Conservation (phyloP, 495 filamentous ascomycete genomes). For the Penicillium verhagenii region DNA sequence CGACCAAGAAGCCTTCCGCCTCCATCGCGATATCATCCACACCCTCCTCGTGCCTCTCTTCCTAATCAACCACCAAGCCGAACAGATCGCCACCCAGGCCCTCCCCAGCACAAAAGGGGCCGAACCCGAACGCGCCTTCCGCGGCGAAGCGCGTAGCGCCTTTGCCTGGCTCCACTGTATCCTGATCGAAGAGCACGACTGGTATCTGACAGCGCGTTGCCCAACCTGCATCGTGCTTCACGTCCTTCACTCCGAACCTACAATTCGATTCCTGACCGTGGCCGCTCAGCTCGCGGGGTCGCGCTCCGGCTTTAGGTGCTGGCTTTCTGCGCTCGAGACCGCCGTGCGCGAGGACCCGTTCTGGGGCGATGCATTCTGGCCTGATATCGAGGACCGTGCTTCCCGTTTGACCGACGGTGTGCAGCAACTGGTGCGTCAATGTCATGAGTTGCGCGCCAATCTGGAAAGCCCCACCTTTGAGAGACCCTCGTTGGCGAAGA, state of each 20-base stretch:
- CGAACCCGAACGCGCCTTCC: constrained; percentile 59
- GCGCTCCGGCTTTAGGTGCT: constrained; percentile 52
- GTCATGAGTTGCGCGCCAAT: constrained; percentile 43
- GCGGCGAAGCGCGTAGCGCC: constrained; percentile 56
- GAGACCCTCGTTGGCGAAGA: constrained; percentile 23
- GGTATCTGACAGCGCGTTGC: constrained; percentile 57
- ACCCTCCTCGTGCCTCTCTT: constrained; percentile 58
- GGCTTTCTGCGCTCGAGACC: constrained; percentile 51
- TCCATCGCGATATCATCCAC: constrained; percentile 63
- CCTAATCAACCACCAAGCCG: constrained; percentile 54
- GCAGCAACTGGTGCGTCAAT: constrained; percentile 54
- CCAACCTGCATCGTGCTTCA: constrained; percentile 56
- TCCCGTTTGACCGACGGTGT: constrained; percentile 50
- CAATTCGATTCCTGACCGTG: constrained; percentile 56
- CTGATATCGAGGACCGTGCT: constrained; percentile 53
- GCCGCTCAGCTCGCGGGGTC: constrained; percentile 52
- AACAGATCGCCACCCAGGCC: constrained; percentile 46
- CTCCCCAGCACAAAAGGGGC: constrained; percentile 45
- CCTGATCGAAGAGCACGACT: constrained; percentile 56
- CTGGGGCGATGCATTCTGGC: constrained; percentile 57
- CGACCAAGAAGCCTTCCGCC: constrained; percentile 48
- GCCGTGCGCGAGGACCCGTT: constrained; percentile 56
- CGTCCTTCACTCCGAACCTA: constrained; percentile 56
- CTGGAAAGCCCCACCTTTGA: constrained; percentile 26
- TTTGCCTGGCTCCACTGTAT: constrained; percentile 63